Evolutionary conservation across 768 basidiomycete genomes (phyloP), one percentile per base, ranked within the genome.

Genomic region (Cubamyces sp.): DNA sequence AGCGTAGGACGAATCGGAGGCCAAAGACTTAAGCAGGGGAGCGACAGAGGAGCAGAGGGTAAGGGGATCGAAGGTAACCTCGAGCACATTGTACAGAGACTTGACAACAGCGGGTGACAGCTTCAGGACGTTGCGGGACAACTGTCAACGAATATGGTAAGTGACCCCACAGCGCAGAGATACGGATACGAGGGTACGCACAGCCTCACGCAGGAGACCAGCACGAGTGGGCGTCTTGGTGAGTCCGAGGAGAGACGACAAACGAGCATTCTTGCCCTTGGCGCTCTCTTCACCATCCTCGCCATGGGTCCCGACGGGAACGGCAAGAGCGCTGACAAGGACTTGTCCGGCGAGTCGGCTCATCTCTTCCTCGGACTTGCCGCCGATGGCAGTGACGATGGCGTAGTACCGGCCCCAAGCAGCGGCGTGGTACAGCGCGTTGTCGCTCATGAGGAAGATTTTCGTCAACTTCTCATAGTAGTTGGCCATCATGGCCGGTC

Each of bases 391-490:
- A 11, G 84, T 87, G 50, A 90, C 83, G 54, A 92, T 78, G 64
- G 84, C 82, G 70, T 89, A 87, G 74, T 95, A 97, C 58, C 88
- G 82, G 47, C 90, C 87, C 95, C 95, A 98, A 0, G 96, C 94
- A 18, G 96, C 94, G 51, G 96, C 96, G 73, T 98, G 96, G 78
- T 94, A 98, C 15, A 99, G 80, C 3, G 94, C 89, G 69, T 95
- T 96, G 16, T 94, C 92, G 62, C 91, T 93, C 81, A 95, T 96
- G 69, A 96, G 82, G 81, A 98, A 99, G 65, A 99, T 96, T 72
- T 90, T 91, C 45, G 96, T 92, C 66, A 98, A 86, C 77, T 98
- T 98, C 75, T 98, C 95, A 77, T 98, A 98, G 78, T 98, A 98
- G 75, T 92, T 94, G 61, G 94, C 94, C 96, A 98, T 98, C 94